Conservation (phyloP, 768 basidiomycete genomes). For the Hygrophorus russula region DNA sequence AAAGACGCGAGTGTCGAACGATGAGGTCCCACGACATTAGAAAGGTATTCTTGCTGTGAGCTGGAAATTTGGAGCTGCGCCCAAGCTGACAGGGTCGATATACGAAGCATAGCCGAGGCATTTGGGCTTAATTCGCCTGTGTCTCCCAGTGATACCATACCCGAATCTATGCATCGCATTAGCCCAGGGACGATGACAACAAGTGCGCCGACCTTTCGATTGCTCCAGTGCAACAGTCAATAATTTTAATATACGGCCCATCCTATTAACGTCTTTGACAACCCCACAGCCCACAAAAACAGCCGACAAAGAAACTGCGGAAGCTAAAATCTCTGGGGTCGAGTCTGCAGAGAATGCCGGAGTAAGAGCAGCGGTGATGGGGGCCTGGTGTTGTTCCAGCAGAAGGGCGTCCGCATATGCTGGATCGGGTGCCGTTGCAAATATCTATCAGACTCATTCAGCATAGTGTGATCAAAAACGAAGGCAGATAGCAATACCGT, state of each 20-base stretch:
- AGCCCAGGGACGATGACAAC: not conserved
- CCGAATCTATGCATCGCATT: slow-evolving; percentile 44
- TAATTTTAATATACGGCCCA: slow-evolving; percentile 91
- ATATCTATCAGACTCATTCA: slow-evolving; percentile 44
- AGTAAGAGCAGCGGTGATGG: slow-evolving; percentile 93
- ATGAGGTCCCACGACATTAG: slow-evolving; percentile 75
- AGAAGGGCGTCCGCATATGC: slow-evolving; percentile 85
- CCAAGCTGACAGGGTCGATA: slow-evolving; percentile 92
- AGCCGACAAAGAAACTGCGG: slow-evolving; percentile 88
- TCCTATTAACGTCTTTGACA: slow-evolving; percentile 77
- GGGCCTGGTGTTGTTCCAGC: slow-evolving; percentile 95
- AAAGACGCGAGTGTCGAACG: slow-evolving; percentile 60
- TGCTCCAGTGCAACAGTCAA: slow-evolving; percentile 83
- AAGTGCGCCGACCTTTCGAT: slow-evolving; percentile 55
- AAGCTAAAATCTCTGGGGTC: slow-evolving; percentile 88
- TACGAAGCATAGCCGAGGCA: slow-evolving; percentile 88
- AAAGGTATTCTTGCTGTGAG: slow-evolving; percentile 60
- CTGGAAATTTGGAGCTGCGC: slow-evolving; percentile 83
- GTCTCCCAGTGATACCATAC: slow-evolving; percentile 78
- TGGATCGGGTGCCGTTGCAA: slow-evolving; percentile 79
- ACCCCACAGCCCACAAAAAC: slow-evolving; percentile 93
- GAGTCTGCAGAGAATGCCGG: slow-evolving; percentile 95
- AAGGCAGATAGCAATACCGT: slow-evolving; percentile 38
- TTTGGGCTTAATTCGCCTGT: slow-evolving; percentile 84
- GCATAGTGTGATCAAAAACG: not conserved